Percentiles rank a stretch among this genome's conserved stretches.
phyloP scores from a whole-genome alignment of 2,329 filamentous ascomycete genomes.

The Aspergillus pseudotamarii region DNA sequence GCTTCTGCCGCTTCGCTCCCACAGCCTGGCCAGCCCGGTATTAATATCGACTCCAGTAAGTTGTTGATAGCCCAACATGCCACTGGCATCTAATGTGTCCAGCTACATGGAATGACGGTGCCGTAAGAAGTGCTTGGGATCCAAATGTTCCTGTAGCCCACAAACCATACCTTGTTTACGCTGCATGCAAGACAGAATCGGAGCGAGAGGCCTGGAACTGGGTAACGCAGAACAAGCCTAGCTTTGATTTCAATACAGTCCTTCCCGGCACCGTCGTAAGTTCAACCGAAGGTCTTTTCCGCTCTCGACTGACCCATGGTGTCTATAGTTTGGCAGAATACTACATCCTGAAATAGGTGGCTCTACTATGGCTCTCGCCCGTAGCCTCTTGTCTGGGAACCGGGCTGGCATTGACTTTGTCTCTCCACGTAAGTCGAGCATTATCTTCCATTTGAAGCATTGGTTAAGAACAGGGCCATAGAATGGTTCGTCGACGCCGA shows the following conservation, averaged over 20 bases:
- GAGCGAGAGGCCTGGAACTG: constrained; percentile 54
- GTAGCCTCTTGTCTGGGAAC: constrained; percentile 14
- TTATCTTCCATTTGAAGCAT: not conserved
- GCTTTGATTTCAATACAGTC: constrained; percentile 48
- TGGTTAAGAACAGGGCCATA: constrained; percentile 20
- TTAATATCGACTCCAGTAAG: not conserved
- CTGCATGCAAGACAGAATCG: constrained; percentile 50
- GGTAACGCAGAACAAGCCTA: constrained; percentile 45
- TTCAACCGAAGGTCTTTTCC: not conserved
- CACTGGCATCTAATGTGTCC: constrained; percentile 7
- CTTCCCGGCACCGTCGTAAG: constrained; percentile 35
- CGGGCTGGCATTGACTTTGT: not conserved
- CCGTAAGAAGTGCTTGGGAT: constrained; percentile 10
- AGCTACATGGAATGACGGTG: constrained; percentile 9
- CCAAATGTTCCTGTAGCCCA: not conserved
- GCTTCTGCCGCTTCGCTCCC: not conserved
- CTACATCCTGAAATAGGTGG: constrained; percentile 1
- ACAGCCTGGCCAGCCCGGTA: not conserved
- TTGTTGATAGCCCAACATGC: not conserved
- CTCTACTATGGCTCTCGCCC: not conserved
- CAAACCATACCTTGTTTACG: constrained; percentile 16
- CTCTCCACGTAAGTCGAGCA: constrained; percentile 19
- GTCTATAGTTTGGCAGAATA: not conserved
- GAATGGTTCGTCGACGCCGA: constrained; percentile 52
- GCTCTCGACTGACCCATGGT: not conserved